phyloP scores from a whole-genome alignment of 352 stramenopile species.

The Phytophthora meadii region DNA sequence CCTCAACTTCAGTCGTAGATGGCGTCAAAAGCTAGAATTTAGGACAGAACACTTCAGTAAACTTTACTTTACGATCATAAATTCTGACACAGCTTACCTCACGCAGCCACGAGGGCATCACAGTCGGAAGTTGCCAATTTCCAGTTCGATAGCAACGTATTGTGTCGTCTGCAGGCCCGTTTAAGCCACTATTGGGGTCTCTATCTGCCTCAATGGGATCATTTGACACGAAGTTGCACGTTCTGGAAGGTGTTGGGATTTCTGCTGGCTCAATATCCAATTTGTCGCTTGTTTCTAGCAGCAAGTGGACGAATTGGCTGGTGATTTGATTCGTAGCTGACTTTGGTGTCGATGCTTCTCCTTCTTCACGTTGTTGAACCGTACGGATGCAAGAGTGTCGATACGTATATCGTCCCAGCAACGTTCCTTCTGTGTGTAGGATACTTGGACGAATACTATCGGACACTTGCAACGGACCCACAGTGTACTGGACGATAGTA shows the following conservation, averaged over 20 bases:
- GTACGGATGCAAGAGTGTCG: slow-evolving; percentile 33
- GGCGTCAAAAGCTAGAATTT: slow-evolving; percentile 24
- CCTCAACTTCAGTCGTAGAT: slow-evolving; percentile 24
- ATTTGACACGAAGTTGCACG: slow-evolving; percentile 29
- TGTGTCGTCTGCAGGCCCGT: neutral
- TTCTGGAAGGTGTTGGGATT: neutral
- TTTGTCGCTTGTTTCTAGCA: slow-evolving; percentile 6
- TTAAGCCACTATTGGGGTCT: neutral
- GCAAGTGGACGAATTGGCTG: slow-evolving; percentile 29
- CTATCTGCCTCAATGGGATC: slow-evolving; percentile 10
- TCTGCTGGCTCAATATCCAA: neutral
- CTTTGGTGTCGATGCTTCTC: neutral
- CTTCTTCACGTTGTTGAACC: neutral
- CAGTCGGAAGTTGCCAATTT: slow-evolving; percentile 25
- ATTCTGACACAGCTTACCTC: slow-evolving; percentile 17
- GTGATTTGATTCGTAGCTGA: neutral
- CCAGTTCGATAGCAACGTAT: slow-evolving; percentile 14
- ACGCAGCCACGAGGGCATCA: slow-evolving; percentile 25
- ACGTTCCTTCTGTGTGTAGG: slow-evolving; percentile 34
- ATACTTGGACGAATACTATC: neutral
- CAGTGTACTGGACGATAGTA: slow-evolving; percentile 27
- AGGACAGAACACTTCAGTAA: neutral
- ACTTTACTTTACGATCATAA: neutral
- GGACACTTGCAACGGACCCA: slow-evolving; percentile 35
- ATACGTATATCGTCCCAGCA: slow-evolving; percentile 44